A percentile compares a stretch with the other conserved stretches of the same genome.
These are phyloP conservation scores for Quambalaria eucalypti DNA, from an alignment of 1,284 basidiomycete genomes.

Conservation along the genomic window DNA sequence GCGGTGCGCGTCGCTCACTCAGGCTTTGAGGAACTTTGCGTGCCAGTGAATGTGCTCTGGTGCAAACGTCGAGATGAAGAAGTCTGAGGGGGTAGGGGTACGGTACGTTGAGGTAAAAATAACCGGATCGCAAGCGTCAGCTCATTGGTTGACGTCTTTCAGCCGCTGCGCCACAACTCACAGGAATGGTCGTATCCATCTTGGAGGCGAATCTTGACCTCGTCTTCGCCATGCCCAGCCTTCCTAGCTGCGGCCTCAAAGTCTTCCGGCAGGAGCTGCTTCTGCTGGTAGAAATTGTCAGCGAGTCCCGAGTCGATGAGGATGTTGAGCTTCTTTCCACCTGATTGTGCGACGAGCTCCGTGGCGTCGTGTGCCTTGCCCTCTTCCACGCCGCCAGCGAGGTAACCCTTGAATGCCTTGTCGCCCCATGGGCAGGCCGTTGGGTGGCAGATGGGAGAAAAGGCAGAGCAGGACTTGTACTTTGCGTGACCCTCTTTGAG, in stretches of 20 bases:
- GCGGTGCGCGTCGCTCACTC: too few relatives aligned
- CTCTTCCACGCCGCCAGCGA: conserved; percentile 62
- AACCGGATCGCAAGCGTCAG: background rate
- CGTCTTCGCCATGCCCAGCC: conserved; percentile 63
- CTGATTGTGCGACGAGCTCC: conserved; percentile 62
- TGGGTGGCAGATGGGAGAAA: conserved; percentile 85
- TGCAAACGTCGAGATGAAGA: conserved; percentile 61
- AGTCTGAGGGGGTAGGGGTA: conserved; percentile 12
- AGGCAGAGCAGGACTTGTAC: conserved; percentile 84
- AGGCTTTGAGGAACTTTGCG: conserved; percentile 30
- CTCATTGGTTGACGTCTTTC: conserved; percentile 59
- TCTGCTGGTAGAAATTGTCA: conserved; percentile 76
- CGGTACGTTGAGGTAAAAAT: background rate
- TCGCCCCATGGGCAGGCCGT: conserved; percentile 79
- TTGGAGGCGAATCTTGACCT: conserved; percentile 70
- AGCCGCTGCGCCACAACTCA: conserved; percentile 50
- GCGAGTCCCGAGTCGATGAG: conserved; percentile 55
- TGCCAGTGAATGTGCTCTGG: conserved; percentile 43
- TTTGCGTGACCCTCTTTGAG: conserved; percentile 56
- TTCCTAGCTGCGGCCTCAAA: conserved; percentile 68
- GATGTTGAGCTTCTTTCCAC: conserved; percentile 49
- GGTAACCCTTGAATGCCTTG: conserved; percentile 85
- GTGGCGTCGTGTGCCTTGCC: conserved; percentile 77
- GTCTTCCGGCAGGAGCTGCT: conserved; percentile 78
- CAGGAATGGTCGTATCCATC: conserved; percentile 77